Conservation (phyloP, 169 alveolate species). For the Perkinsus olseni region DNA sequence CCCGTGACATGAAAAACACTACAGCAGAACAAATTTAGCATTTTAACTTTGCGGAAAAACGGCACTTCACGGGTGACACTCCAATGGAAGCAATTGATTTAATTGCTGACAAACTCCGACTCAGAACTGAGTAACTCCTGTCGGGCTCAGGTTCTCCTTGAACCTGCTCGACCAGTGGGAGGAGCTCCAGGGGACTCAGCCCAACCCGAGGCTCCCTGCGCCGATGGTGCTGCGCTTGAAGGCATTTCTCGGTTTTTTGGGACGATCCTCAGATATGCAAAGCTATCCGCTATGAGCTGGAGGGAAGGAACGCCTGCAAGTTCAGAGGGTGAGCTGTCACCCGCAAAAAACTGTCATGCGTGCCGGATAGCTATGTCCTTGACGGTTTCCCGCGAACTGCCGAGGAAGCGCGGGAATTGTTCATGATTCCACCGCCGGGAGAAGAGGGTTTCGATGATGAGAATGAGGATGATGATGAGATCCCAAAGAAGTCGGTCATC, state of each 20-base stretch:
- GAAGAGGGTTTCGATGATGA: conserved; percentile 28
- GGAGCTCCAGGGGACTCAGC: not conserved
- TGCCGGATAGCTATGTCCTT: conserved; percentile 54
- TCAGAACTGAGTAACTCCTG: no score
- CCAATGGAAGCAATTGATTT: no score
- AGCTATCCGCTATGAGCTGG: not conserved
- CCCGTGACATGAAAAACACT: no score
- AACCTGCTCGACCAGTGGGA: not conserved
- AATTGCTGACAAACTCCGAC: no score
- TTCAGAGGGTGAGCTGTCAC: not conserved
- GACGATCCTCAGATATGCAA: not conserved
- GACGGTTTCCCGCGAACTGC: conserved; percentile 75
- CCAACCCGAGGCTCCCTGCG: not conserved
- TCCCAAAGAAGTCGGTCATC: conserved; percentile 5
- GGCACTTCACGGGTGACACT: no score
- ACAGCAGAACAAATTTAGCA: no score
- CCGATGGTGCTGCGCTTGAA: not conserved
- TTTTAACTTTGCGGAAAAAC: no score
- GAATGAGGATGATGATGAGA: conserved; percentile 24
- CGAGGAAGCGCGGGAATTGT: conserved; percentile 48
- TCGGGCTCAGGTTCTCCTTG: not conserved
- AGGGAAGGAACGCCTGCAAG: not conserved
- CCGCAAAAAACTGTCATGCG: not conserved
- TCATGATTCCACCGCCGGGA: conserved; percentile 37
- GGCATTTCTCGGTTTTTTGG: not conserved